phyloP scores from a whole-genome alignment of 768 basidiomycete species.

The Sistotremastrum niveocremeum region DNA sequence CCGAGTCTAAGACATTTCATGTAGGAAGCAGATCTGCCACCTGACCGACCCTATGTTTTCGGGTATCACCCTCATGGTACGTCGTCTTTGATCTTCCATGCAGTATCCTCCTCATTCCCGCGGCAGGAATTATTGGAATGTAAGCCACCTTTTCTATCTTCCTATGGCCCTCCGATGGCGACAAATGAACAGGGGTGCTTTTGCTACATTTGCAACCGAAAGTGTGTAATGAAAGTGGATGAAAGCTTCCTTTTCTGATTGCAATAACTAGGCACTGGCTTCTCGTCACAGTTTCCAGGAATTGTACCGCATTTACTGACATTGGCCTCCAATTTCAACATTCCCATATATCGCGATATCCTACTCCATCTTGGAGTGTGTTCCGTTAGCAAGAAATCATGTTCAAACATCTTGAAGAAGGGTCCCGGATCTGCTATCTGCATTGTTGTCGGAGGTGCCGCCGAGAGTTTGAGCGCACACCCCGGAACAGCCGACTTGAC shows the following conservation, averaged over 20 bases:
- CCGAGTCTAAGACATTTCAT: background rate
- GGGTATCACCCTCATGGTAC: slow-evolving; percentile 96
- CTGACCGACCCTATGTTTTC: slow-evolving; percentile 90
- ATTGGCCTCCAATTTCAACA: slow-evolving; percentile 74
- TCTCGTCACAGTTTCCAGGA: slow-evolving; percentile 81
- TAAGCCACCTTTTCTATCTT: slow-evolving; percentile 25
- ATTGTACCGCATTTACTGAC: slow-evolving; percentile 90
- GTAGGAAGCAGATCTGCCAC: slow-evolving; percentile 81
- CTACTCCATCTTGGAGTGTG: slow-evolving; percentile 78
- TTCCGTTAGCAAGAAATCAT: slow-evolving; percentile 83
- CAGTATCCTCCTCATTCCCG: background rate
- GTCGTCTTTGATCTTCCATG: slow-evolving; percentile 9
- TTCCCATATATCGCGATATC: slow-evolving; percentile 90
- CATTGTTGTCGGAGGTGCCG: slow-evolving; percentile 93
- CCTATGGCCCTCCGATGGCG: background rate
- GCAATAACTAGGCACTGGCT: slow-evolving; percentile 59
- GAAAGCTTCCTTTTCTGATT: background rate
- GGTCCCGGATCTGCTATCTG: slow-evolving; percentile 66
- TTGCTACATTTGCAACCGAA: slow-evolving; percentile 95
- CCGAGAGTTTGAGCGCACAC: slow-evolving; percentile 85
- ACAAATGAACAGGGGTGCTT: slow-evolving; percentile 53
- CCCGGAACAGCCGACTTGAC: slow-evolving; percentile 96
- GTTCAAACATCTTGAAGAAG: slow-evolving; percentile 66
- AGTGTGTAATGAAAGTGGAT: slow-evolving; percentile 27
- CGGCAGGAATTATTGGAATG: slow-evolving; percentile 91